Base-by-base conservation (phyloP, 2,329 filamentous ascomycete genomes). In the Gaeumannomyces sp. region DNA sequence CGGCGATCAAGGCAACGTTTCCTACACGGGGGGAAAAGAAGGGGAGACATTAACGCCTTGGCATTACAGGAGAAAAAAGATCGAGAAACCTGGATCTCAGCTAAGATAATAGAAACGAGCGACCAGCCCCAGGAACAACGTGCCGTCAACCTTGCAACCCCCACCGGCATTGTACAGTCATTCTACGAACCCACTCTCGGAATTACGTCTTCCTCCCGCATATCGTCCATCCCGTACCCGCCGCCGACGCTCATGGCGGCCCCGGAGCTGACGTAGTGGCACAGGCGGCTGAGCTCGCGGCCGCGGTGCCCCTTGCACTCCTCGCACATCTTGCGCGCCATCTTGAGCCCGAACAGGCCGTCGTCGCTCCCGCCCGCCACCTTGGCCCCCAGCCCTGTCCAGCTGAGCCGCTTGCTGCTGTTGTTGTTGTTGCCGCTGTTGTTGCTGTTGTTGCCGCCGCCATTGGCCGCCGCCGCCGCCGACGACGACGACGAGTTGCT, bases 381-480 rank as follows among this genome's bases (percentile, higher is more conserved):
- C 4, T 74, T 73, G 31, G 74, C 72, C 0, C 76, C 77, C 7
- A 79, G 72, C 0, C 73, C 76, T 0, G 77, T 79, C 78, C 77
- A 79, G 70, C 77, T 79, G 19, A 76, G 71, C 11, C 77, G 72
- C 68, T 74, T 75, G 45, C 65, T 68, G 64, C 70, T 70, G 62
- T 71, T 72, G 33, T 66, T 38, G 35, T 19, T 67, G 59, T 64
- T 63, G 2, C 38, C 35, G 50, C 58, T 65, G 66, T 10, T 59
- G 19, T 27, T 64, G 67, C 25, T 67, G 35, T 16, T 16, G 35
- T 4, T 16, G 11, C 35, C 35, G 14, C 38, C 33, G 50, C 64
- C 14, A 66, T 68, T 45, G 69, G 59, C 5, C 31, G 33, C 19
- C 19, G 33, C 33, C 60, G 14, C 60, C 60, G 22, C 19, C 22